These are phyloP conservation scores for Lactarius sp. DNA, from an alignment of 768 basidiomycete genomes.

Conservation along the genomic window DNA sequence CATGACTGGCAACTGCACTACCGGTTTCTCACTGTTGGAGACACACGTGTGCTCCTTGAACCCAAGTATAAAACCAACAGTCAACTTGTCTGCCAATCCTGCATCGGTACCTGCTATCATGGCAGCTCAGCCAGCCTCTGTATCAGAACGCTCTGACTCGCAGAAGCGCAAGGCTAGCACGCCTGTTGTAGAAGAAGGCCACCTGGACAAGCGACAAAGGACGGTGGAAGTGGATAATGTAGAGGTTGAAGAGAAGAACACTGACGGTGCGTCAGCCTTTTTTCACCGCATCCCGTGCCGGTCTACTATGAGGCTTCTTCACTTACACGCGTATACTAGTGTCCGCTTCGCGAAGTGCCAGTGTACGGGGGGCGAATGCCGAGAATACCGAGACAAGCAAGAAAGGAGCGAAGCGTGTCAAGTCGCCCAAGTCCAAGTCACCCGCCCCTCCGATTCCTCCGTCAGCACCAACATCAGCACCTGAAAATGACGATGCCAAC, in stretches of 20 bases:
- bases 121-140: neutral
- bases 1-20: conserved; percentile 60
- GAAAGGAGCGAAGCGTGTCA: conserved; percentile 12
- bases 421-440: conserved; percentile 23
- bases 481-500: conserved; percentile 1
- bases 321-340: conserved; percentile 5
- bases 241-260: conserved; percentile 26
- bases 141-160: conserved; percentile 7
- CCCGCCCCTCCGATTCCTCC: neutral
- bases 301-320: conserved; percentile 30
- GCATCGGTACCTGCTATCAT: neutral
- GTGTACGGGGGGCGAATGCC: neutral
- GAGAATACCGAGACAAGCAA: conserved; percentile 3
- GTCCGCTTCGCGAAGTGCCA: conserved; percentile 1
- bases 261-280: conserved; percentile 35
- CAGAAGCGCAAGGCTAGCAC: conserved; percentile 26
- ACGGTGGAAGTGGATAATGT: conserved; percentile 45
- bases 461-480: neutral
- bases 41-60: conserved; percentile 65
- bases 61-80: conserved; percentile 31
- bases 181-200: conserved; percentile 38
- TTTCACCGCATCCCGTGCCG: conserved; percentile 23
- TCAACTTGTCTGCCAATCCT: conserved; percentile 16
- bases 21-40: conserved; percentile 69
- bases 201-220: conserved; percentile 59